phyloP scores from a whole-genome alignment of 345 rosid genomes.

The Diplotaxis tenuifolia region DNA sequence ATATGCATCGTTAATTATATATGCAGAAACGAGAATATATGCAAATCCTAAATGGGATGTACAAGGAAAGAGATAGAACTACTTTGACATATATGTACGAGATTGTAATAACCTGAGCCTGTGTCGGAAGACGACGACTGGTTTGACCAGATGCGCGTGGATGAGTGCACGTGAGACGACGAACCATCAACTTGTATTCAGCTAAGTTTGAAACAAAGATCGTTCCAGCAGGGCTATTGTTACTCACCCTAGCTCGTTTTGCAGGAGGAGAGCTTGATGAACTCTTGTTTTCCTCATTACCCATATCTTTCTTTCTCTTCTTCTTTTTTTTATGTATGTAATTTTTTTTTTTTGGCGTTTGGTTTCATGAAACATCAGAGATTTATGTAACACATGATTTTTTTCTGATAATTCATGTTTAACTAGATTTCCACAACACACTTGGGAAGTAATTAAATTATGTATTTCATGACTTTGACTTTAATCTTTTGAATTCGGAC shows the following conservation, averaged over 20 bases:
- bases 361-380: background rate
- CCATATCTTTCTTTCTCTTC: background rate
- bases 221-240: background rate
- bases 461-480: background rate
- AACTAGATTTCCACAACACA: background rate
- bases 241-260: background rate
- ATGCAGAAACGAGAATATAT: too few relatives aligned
- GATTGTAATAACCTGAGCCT: slow-evolving; percentile 34
- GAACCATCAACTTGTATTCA: slow-evolving; percentile 65
- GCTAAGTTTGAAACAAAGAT: slow-evolving; percentile 58
- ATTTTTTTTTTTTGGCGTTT: background rate
- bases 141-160: slow-evolving; percentile 45
- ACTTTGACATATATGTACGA: too few relatives aligned
- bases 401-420: background rate
- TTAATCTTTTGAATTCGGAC: background rate
- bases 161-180: slow-evolving; percentile 61
- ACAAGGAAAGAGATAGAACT: too few relatives aligned
- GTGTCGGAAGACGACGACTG: slow-evolving; percentile 68
- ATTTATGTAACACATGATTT: background rate
- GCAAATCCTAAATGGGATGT: too few relatives aligned
- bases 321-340: background rate
- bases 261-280: background rate
- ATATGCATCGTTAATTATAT: too few relatives aligned
- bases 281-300: background rate
- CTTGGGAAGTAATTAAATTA: background rate